A percentile compares a stretch with the other conserved stretches of the same genome.
phyloP scores from a whole-genome alignment of 2,329 filamentous ascomycete species.

The Botrytis paeoniae region DNA sequence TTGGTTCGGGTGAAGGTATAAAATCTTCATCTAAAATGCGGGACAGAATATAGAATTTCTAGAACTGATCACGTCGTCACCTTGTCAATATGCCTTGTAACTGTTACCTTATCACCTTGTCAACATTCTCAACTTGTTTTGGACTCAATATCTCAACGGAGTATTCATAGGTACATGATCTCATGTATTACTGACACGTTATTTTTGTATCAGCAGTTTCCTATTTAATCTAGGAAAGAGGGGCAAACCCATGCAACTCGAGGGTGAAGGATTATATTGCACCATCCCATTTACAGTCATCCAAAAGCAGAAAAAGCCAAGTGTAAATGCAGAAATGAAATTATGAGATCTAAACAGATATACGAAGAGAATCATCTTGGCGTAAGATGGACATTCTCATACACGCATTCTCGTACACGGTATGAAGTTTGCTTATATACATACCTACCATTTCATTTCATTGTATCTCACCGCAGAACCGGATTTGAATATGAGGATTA shows the following conservation, averaged over 20 bases:
- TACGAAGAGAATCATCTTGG: not conserved
- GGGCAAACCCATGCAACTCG: not conserved
- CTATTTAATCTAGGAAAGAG: not conserved
- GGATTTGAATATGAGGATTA: not conserved
- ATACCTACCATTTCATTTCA: not conserved
- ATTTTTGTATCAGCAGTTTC: slow-evolving; percentile 2
- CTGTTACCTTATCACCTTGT: not conserved
- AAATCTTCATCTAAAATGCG: not conserved
- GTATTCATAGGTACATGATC: not conserved
- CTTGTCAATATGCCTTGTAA: slow-evolving; percentile 2
- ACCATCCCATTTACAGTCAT: not conserved
- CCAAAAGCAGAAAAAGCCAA: not conserved
- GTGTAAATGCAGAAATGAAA: not conserved
- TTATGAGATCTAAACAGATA: slow-evolving; percentile 1
- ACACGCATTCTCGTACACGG: not conserved
- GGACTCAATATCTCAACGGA: not conserved
- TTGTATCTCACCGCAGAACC: not conserved
- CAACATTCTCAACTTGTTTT: slow-evolving; percentile 9
- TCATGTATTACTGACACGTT: slow-evolving; percentile 2
- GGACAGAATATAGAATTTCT: slow-evolving; percentile 7
- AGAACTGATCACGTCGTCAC: not conserved
- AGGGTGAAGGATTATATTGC: slow-evolving; percentile 15
- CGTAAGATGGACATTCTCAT: not conserved
- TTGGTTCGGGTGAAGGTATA: not conserved
- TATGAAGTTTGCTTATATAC: not conserved